A percentile compares a stretch with the other conserved stretches of the same genome.
Evolutionary conservation across 129 eudicot species (phyloP).

Genomic region (Flaveria ramosissima): DNA sequence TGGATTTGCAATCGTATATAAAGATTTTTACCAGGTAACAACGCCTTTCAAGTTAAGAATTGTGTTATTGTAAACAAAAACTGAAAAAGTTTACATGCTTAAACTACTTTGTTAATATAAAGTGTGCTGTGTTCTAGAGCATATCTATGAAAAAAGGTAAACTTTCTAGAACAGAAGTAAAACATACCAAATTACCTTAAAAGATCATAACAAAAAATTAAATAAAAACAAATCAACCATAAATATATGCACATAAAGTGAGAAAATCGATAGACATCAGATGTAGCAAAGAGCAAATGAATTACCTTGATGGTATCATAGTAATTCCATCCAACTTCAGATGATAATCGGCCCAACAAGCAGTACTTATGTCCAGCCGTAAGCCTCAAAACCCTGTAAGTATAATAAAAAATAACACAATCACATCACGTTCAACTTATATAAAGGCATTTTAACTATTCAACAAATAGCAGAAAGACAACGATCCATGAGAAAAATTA

Average conservation of each 20-base stretch:
- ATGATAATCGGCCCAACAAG: conserved; percentile 16
- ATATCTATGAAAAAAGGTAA: not conserved
- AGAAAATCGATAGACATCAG: not conserved
- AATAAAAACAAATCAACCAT: not conserved
- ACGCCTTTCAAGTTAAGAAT: not conserved
- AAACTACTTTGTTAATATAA: not conserved
- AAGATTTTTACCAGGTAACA: too few relatives aligned
- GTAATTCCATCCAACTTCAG: conserved; percentile 20
- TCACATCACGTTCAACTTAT: not conserved
- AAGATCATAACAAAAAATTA: not conserved
- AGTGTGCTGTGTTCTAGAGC: not conserved
- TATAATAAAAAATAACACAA: not conserved
- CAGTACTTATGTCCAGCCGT: conserved; percentile 26
- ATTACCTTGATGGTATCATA: conserved; percentile 17
- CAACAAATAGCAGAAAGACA: not conserved
- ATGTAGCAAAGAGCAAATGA: not conserved
- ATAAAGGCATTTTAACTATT: not conserved
- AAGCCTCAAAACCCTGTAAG: conserved; percentile 70
- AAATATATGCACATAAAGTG: not conserved
- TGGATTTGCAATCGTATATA: too few relatives aligned
- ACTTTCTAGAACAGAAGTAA: not conserved
- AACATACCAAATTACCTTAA: too few relatives aligned
- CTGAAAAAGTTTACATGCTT: not conserved
- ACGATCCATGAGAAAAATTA: not conserved
- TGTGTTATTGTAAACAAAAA: not conserved